phyloP scores from a whole-genome alignment of 139 green algal species.

The Micractinium conductrix region DNA sequence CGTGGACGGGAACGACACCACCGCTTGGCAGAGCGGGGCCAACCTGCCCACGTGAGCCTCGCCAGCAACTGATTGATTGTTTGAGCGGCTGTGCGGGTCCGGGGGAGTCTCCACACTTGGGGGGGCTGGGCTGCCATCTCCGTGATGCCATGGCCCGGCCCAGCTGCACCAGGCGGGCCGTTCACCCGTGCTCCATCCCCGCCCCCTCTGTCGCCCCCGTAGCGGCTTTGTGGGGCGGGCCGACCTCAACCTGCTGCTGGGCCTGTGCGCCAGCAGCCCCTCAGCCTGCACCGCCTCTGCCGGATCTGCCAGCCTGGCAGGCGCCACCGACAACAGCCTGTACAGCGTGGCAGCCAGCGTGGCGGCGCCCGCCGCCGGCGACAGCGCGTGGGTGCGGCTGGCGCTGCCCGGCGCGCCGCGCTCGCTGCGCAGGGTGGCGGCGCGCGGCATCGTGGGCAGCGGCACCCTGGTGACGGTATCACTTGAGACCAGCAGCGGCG shows the following conservation, averaged over 20 bases:
- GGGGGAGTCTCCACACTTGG: no score
- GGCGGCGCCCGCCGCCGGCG: neutral
- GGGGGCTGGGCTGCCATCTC: no score
- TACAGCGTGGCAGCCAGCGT: neutral
- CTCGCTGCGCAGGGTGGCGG: neutral
- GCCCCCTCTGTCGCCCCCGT: no score
- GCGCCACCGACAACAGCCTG: neutral
- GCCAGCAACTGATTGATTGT: no score
- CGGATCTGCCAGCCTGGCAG: neutral
- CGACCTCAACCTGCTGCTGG: neutral
- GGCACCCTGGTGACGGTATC: neutral
- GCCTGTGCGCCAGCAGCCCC: neutral
- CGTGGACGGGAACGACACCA: neutral
- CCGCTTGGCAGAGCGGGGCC: neutral
- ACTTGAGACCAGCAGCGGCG: neutral
- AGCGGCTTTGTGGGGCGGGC: neutral
- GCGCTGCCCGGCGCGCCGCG: neutral
- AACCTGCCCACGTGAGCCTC: neutral
- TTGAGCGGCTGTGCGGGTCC: no score
- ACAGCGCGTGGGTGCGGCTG: neutral
- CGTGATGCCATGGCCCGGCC: no score
- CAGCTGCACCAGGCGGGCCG: no score
- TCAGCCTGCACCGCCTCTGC: neutral
- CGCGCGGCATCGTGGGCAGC: neutral
- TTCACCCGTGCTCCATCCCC: neutral